Conservation (phyloP, 352 stramenopile species). For the Pythium sukuiense region DNA sequence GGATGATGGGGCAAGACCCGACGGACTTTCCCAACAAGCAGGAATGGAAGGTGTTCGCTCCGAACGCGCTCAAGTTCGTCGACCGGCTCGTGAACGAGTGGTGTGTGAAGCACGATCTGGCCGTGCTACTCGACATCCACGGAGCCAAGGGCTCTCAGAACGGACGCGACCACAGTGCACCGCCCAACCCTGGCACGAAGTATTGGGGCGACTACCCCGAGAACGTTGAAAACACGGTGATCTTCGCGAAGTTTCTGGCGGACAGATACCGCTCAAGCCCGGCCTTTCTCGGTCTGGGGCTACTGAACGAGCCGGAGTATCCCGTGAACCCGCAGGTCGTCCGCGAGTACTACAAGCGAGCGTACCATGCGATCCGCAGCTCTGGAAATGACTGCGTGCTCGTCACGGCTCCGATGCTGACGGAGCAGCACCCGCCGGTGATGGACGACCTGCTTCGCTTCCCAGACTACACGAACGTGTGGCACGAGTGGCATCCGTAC, state of each 20-base stretch:
- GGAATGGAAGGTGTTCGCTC: conserved; percentile 44
- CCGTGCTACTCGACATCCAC: conserved; percentile 83
- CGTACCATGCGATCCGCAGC: conserved; percentile 55
- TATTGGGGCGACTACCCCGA: conserved; percentile 55
- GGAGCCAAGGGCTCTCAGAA: conserved; percentile 78
- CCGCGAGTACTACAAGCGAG: conserved; percentile 54
- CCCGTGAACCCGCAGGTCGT: conserved; percentile 47
- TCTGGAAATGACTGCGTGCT: conserved; percentile 61
- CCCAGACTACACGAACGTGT: conserved; percentile 44
- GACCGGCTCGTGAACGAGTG: conserved; percentile 81
- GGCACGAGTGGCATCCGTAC: conserved; percentile 56
- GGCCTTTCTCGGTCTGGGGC: conserved; percentile 64
- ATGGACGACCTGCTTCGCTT: conserved; percentile 46
- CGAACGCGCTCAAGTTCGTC: conserved; percentile 54
- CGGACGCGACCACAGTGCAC: conserved; percentile 71
- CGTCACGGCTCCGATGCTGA: conserved; percentile 51
- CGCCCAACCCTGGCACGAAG: conserved; percentile 35
- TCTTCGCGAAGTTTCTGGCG: conserved; percentile 49
- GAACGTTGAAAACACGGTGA: conserved; percentile 71
- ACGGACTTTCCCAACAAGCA: conserved; percentile 52
- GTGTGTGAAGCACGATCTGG: conserved; percentile 57
- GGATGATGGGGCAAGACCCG: conserved; percentile 57
- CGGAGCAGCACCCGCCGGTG: conserved; percentile 41
- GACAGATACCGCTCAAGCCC: conserved; percentile 39
- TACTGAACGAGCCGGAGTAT: conserved; percentile 82